Conservation (phyloP, 2,329 filamentous ascomycete genomes). For the Chalaropsis ovoidea region DNA sequence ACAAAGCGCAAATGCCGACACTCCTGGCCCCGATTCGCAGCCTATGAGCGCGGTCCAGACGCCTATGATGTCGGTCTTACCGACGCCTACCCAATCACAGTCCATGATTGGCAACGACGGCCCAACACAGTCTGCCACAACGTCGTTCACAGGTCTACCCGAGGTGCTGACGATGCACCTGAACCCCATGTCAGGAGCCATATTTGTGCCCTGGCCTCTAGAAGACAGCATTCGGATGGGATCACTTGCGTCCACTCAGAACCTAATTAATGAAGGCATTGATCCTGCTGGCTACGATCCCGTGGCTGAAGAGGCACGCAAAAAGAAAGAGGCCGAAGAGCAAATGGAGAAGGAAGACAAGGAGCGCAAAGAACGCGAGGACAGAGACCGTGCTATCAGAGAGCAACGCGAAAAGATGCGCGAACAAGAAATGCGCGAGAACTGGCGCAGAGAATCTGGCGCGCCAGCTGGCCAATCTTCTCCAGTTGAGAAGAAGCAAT, state of each 20-base stretch:
- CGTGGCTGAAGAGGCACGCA: conserved; percentile 43
- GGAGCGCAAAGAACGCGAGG: conserved; percentile 39
- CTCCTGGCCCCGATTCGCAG: conserved; percentile 32
- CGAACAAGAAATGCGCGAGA: conserved; percentile 37
- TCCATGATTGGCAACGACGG: conserved; percentile 25
- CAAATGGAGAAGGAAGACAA: conserved; percentile 39
- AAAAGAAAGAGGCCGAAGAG: conserved; percentile 43
- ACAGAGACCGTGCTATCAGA: conserved; percentile 36
- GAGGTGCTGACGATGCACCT: conserved; percentile 41
- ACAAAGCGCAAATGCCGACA: conserved; percentile 30
- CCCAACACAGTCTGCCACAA: conserved; percentile 31
- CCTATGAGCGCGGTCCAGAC: conserved; percentile 31
- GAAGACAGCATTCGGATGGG: conserved; percentile 60
- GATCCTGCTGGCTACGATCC: conserved; percentile 53
- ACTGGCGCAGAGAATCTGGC: conserved; percentile 35
- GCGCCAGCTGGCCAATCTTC: conserved; percentile 28
- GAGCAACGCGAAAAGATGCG: conserved; percentile 35
- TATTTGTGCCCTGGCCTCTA: conserved; percentile 69
- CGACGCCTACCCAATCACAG: conserved; percentile 29
- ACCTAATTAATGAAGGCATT: conserved; percentile 50
- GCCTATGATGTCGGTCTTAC: conserved; percentile 25
- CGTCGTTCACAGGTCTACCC: conserved; percentile 38
- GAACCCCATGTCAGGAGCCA: conserved; percentile 46
- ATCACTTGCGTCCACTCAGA: conserved; percentile 54
- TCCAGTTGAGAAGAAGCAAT: conserved; percentile 42